phyloP scores from a whole-genome alignment of 179 eudicot species.

The Drosera spatulata region DNA sequence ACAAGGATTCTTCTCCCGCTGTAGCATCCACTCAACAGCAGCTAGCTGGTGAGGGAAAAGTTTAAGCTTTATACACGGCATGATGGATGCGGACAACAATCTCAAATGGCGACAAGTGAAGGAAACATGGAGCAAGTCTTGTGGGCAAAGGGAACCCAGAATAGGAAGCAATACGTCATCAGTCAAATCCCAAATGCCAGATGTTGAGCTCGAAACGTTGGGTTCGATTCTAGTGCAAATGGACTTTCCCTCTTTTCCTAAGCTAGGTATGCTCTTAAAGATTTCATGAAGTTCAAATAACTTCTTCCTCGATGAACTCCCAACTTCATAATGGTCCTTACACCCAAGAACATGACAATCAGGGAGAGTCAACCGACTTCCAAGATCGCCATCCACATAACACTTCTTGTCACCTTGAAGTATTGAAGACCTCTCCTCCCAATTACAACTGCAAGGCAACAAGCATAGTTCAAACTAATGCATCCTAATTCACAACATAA shows the following conservation, averaged over 20 bases:
- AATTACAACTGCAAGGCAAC: conserved; percentile 56
- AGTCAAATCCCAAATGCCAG: conserved; percentile 63
- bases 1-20: conserved; percentile 62
- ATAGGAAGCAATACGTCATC: conserved; percentile 65
- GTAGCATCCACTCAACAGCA: conserved; percentile 98
- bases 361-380: conserved; percentile 44
- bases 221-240: conserved; percentile 39
- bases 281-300: conserved; percentile 83
- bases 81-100: conserved; percentile 54
- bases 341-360: conserved; percentile 82
- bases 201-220: conserved; percentile 18
- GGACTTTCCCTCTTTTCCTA: conserved; percentile 25
- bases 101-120: conserved; percentile 73
- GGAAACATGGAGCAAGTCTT: conserved; percentile 66
- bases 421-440: conserved; percentile 56
- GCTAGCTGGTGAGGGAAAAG: conserved; percentile 94
- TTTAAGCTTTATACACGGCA: conserved; percentile 92
- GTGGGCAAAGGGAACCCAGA: conserved; percentile 38
- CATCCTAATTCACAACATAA: not conserved
- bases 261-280: conserved; percentile 69
- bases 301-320: conserved; percentile 40
- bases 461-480: too few relatives aligned
- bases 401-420: conserved; percentile 19
- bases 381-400: conserved; percentile 10
- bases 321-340: conserved; percentile 34